Evolutionary conservation across 768 basidiomycete genomes (phyloP).

Genomic region (Boletus rufocinnamomeus): DNA sequence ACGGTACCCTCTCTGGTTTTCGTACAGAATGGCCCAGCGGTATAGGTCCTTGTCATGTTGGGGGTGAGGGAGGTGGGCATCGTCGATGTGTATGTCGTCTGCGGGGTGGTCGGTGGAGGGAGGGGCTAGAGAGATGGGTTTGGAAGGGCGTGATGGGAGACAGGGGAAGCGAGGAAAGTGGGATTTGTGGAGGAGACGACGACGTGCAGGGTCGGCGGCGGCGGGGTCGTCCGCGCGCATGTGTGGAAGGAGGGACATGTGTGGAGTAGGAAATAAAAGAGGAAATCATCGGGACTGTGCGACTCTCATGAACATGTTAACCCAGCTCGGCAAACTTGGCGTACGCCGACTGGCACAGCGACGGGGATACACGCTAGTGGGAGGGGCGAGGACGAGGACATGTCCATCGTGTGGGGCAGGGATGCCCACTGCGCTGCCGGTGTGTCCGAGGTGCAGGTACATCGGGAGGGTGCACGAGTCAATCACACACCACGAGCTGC

Average conservation of each 20-base stretch:
- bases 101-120: not conserved
- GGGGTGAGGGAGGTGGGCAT: conserved; percentile 21
- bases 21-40: conserved; percentile 77
- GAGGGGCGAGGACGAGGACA: conserved; percentile 12
- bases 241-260: conserved; percentile 38
- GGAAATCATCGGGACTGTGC: not conserved
- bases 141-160: conserved; percentile 30
- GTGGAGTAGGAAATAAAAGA: conserved; percentile 4
- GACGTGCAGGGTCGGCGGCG: conserved; percentile 48
- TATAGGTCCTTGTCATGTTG: conserved; percentile 52
- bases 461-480: conserved; percentile 60
- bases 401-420: conserved; percentile 67
- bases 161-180: conserved; percentile 36
- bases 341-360: conserved; percentile 13
- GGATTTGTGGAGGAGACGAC: conserved; percentile 43
- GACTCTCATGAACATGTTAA: conserved; percentile 16
- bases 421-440: conserved; percentile 67
- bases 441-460: conserved; percentile 70
- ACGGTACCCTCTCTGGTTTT: conserved; percentile 80
- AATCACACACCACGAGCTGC: conserved; percentile 65
- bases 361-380: conserved; percentile 18
- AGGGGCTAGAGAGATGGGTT: not conserved
- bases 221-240: conserved; percentile 44
- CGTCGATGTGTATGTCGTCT: conserved; percentile 37
- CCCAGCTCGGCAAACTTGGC: conserved; percentile 14